phyloP scores from a whole-genome alignment of 768 basidiomycete genomes.

The Boletus pseudo-olivaceus region DNA sequence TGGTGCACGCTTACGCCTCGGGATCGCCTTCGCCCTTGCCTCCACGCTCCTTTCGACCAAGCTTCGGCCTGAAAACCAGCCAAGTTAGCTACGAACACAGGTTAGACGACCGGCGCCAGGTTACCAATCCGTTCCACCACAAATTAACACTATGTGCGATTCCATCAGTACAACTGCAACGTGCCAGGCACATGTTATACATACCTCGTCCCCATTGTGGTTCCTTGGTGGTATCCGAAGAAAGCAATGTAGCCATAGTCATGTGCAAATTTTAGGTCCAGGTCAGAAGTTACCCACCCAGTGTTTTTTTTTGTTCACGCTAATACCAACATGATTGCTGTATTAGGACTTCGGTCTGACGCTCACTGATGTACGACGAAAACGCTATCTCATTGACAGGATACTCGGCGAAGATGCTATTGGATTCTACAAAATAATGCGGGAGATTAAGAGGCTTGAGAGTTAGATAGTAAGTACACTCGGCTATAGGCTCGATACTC shows the following conservation, averaged over 20 bases:
- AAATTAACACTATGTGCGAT: constrained; percentile 61
- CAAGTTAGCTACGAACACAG: constrained; percentile 5
- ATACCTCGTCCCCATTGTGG: constrained; percentile 45
- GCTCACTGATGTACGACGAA: constrained; percentile 28
- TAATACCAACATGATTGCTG: constrained; percentile 23
- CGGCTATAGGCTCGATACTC: not conserved
- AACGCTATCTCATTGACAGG: not conserved
- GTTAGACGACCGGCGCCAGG: not conserved
- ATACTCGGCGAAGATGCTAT: not conserved
- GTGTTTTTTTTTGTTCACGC: constrained; percentile 18
- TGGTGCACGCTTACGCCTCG: constrained; percentile 28
- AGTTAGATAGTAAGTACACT: not conserved
- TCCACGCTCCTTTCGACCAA: constrained; percentile 71
- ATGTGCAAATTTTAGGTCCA: constrained; percentile 26
- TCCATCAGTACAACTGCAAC: constrained; percentile 14
- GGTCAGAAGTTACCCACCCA: constrained; percentile 10
- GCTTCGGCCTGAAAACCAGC: constrained; percentile 53
- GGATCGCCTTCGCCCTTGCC: constrained; percentile 42
- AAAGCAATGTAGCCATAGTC: constrained; percentile 28
- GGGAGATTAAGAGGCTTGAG: not conserved
- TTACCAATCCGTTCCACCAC: constrained; percentile 86
- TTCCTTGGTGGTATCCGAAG: constrained; percentile 26
- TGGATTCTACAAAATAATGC: constrained; percentile 2
- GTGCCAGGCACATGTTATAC: constrained; percentile 10
- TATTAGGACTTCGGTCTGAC: constrained; percentile 27